Evolutionary conservation across 306 rosid genomes (phyloP), one percentile per base, ranked within the genome.

Genomic region (Vigna unguiculata): DNA sequence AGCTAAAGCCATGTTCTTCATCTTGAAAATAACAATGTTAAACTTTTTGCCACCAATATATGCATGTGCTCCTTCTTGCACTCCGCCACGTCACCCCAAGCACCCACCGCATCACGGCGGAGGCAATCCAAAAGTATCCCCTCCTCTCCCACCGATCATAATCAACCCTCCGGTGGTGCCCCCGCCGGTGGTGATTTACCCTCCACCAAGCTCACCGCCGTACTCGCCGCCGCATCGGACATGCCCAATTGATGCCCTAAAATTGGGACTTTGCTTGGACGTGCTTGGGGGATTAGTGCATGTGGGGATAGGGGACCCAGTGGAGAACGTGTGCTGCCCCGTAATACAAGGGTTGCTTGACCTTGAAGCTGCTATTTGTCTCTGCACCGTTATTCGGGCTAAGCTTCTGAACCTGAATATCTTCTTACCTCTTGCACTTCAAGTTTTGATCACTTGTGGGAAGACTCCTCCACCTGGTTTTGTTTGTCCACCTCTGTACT

Each of bases 351-450:
- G 97, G 20, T 75, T 94, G 81, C 86, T 92, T 55, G 95, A 94
- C 77, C 87, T 94, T 45, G 97, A 94, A 82, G 98, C 98, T 6
- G 97, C 98, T 0, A 75, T 94, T 60, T 94, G 98, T 61, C 94
- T 92, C 32, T 94, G 98, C 88, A 89, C 92, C 9, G 71, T 81
- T 15, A 89, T 94, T 72, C 85, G 93, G 85, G 72, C 87, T 74
- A 90, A 81, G 90, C 90, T 94, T 78, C 88, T 92, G 4, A 92
- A 90, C 82, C 86, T 94, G 5, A 90, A 92, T 74, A 84, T 94
- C 19, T 90, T 82, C 72, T 59, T 92, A 64, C 98, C 98, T 48
- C 89, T 92, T 43, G 95, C 98, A 8, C 96, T 92, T 36, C 96
- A 94, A 76, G 89, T 85, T 22, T 81, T 92, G 4, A 57, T 82